These are phyloP conservation scores for Syncephalastrum sp. DNA, from an alignment of 371 early-diverging fungal species.

Conservation along the genomic window DNA sequence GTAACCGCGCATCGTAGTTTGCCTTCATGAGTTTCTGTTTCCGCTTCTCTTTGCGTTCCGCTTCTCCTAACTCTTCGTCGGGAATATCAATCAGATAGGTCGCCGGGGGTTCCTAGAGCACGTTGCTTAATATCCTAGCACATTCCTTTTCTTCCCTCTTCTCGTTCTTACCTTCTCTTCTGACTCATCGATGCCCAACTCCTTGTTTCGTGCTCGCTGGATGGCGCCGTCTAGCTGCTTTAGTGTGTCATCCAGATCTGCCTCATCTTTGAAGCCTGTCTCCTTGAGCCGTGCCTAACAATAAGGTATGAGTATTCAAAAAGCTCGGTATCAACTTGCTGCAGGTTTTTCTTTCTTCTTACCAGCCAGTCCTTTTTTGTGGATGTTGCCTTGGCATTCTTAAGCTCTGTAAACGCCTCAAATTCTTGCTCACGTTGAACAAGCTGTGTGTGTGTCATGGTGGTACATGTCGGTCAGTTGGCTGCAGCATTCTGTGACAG, in stretches of 20 bases:
- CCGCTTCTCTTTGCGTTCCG: constrained; percentile 80
- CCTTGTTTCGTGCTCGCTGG: constrained; percentile 74
- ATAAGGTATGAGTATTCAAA: not conserved
- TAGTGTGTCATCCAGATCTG: constrained; percentile 73
- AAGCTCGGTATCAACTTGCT: no score
- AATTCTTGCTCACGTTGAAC: constrained; percentile 56
- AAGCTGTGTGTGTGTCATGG: constrained; percentile 22
- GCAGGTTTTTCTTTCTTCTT: constrained; percentile 7
- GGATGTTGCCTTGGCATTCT: constrained; percentile 44
- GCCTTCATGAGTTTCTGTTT: constrained; percentile 84
- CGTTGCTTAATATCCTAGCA: not conserved
- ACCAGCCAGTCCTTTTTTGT: constrained; percentile 59
- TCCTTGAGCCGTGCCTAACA: constrained; percentile 57
- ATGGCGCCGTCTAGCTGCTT: constrained; percentile 67
- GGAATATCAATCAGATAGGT: constrained; percentile 79
- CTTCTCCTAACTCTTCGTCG: constrained; percentile 76
- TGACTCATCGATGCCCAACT: constrained; percentile 75
- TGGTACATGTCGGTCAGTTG: no score
- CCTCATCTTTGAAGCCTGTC: constrained; percentile 68
- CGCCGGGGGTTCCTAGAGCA: constrained; percentile 62
- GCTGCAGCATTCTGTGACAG: no score
- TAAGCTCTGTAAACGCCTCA: constrained; percentile 59
- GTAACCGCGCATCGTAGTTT: constrained; percentile 77
- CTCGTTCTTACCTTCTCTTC: constrained; percentile 61
- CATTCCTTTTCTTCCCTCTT: not conserved